Evolutionary conservation across 225 moss, liverwort and hornwort species (phyloP).

Genomic region (Neckera pumila): DNA sequence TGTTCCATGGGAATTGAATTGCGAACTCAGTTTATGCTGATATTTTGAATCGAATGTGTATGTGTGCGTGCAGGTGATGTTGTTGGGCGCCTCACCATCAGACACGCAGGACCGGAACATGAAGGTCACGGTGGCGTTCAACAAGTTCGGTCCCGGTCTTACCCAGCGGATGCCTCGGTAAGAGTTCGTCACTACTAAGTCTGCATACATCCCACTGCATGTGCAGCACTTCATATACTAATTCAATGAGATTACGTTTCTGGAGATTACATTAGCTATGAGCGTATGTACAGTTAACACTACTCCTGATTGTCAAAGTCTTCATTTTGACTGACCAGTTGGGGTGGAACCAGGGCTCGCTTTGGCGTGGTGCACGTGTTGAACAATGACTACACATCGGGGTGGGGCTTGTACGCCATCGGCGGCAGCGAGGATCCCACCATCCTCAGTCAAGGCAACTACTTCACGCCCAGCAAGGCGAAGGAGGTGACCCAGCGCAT

Average conservation of each 20-base stretch:
- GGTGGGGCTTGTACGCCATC: constrained; percentile 17
- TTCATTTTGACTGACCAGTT: not conserved
- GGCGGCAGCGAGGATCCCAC: constrained; percentile 32
- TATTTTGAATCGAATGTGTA: not conserved
- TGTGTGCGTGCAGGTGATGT: constrained; percentile 13
- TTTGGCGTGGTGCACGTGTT: constrained; percentile 21
- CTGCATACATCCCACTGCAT: not conserved
- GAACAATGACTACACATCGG: constrained; percentile 30
- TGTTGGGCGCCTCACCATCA: constrained; percentile 3
- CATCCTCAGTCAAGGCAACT: constrained; percentile 29
- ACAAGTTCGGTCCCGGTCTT: constrained; percentile 26
- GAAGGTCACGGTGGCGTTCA: constrained; percentile 24
- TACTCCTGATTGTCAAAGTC: not conserved
- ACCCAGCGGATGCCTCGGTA: constrained; percentile 32
- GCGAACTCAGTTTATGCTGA: not conserved
- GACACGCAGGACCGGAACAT: constrained; percentile 5
- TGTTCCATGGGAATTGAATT: not conserved
- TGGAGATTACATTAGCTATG: not conserved
- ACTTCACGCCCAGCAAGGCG: not conserved
- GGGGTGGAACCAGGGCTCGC: not conserved
- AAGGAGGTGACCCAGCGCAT: constrained; percentile 10
- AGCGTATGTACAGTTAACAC: too few species aligned
- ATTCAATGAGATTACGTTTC: not conserved
- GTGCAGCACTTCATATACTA: not conserved
- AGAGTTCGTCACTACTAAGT: not conserved